Conservation (phyloP, 805 yeast species). For the Sungouiella thailandica region DNA sequence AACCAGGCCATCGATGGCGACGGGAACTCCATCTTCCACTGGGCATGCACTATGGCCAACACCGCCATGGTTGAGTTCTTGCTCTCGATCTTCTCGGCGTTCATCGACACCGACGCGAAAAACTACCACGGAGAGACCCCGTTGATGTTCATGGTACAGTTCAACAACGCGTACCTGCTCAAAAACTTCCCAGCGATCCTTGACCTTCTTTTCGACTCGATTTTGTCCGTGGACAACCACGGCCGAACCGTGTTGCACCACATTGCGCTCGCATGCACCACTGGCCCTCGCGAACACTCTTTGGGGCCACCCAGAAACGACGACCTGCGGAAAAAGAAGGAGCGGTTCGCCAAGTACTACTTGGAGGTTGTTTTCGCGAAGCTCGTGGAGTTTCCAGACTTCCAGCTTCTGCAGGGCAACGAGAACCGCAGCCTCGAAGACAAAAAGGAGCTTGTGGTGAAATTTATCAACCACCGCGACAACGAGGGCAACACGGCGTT, state of each 20-base stretch:
- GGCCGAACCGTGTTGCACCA: slow-evolving; percentile 41
- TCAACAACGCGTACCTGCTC: slow-evolving; percentile 35
- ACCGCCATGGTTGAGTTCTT: slow-evolving; percentile 60
- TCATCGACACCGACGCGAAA: slow-evolving; percentile 65
- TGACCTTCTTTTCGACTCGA: slow-evolving; percentile 32
- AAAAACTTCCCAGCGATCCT: slow-evolving; percentile 33
- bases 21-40: slow-evolving; percentile 90
- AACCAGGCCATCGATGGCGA: slow-evolving; percentile 89
- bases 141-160: slow-evolving; percentile 43
- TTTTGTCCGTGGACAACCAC: slow-evolving; percentile 31
- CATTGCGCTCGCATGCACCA: slow-evolving; percentile 27
- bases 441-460: slow-evolving; percentile 26
- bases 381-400: slow-evolving; percentile 26
- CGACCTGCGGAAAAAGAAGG: slow-evolving; percentile 22
- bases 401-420: slow-evolving; percentile 13
- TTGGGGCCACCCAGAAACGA: slow-evolving; percentile 5
- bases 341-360: slow-evolving; percentile 35
- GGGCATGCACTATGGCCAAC: slow-evolving; percentile 92
- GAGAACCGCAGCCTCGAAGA: slow-evolving; percentile 12
- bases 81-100: slow-evolving; percentile 55
- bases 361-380: slow-evolving; percentile 33
- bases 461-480: slow-evolving; percentile 82
- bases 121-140: slow-evolving; percentile 88
- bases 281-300: slow-evolving; percentile 4
- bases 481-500: slow-evolving; percentile 92